Evolutionary conservation across 2,329 filamentous ascomycete species (phyloP).

Genomic region (Talaromyces sp.): DNA sequence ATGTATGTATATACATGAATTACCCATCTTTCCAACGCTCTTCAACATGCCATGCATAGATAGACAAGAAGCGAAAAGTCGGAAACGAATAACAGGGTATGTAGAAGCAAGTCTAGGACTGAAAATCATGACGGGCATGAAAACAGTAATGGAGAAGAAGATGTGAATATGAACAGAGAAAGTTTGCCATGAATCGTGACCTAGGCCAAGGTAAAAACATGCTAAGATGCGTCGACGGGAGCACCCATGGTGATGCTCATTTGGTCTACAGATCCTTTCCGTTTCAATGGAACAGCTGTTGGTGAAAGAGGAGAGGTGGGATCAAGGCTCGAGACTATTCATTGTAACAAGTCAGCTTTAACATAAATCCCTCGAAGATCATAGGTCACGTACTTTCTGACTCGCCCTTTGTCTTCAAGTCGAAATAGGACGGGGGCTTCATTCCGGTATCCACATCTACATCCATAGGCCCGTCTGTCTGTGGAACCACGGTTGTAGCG

Average conservation of each 20-base stretch:
- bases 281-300: slow-evolving; percentile 33
- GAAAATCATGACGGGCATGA: background rate
- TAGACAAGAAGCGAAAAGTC: background rate
- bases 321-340: background rate
- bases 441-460: slow-evolving; percentile 22
- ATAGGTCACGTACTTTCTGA: slow-evolving; percentile 28
- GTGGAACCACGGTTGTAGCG: slow-evolving; percentile 2
- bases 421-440: slow-evolving; percentile 31
- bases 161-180: background rate
- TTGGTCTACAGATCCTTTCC: slow-evolving; percentile 28
- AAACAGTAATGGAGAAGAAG: background rate
- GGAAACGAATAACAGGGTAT: background rate
- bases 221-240: slow-evolving; percentile 1
- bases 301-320: slow-evolving; percentile 20
- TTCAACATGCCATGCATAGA: background rate
- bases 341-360: background rate
- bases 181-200: background rate
- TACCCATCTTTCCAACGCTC: background rate
- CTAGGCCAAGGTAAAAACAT: background rate
- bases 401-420: slow-evolving; percentile 22
- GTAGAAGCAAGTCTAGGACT: background rate
- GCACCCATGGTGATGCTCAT: slow-evolving; percentile 15
- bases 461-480: slow-evolving; percentile 21
- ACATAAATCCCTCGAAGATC: background rate
- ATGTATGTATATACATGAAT: background rate